These are phyloP conservation scores for Xylaria nigripes DNA, from an alignment of 495 filamentous ascomycete species.

Conservation along the genomic window DNA sequence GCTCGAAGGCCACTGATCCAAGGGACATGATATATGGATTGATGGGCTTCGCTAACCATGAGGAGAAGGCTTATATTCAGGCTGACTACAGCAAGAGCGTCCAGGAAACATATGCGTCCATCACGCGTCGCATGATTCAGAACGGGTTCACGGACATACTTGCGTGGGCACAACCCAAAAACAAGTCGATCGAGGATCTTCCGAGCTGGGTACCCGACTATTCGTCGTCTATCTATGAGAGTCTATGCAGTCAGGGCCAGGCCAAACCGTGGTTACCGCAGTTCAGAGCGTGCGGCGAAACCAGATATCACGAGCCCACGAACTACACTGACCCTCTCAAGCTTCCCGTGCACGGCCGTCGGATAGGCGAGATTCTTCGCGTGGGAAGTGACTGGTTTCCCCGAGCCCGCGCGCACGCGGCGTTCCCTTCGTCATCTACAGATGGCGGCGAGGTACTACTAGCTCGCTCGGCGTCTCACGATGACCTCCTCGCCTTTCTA, in stretches of 20 bases:
- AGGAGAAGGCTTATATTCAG: not conserved
- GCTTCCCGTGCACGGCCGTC: not conserved
- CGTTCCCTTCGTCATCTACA: not conserved
- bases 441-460: not conserved
- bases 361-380: not conserved
- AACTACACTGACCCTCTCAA: no score
- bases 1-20: slow-evolving; percentile 5
- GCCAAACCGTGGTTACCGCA: slow-evolving; percentile 9
- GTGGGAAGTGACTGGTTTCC: not conserved
- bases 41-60: slow-evolving; percentile 1
- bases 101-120: not conserved
- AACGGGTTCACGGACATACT: slow-evolving; percentile 9
- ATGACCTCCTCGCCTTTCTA: not conserved
- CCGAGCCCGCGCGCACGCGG: not conserved
- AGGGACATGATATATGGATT: slow-evolving; percentile 10
- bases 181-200: not conserved
- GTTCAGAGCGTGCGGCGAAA: slow-evolving; percentile 2
- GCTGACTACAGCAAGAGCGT: slow-evolving; percentile 4
- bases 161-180: slow-evolving; percentile 4
- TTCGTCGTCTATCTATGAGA: slow-evolving; percentile 6
- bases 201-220: slow-evolving; percentile 11
- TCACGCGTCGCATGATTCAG: slow-evolving; percentile 2
- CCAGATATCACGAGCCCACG: not conserved
- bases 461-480: not conserved
- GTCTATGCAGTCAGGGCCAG: slow-evolving; percentile 6